Conservation (phyloP, 2,329 filamentous ascomycete species). For the Fusarium sp. region DNA sequence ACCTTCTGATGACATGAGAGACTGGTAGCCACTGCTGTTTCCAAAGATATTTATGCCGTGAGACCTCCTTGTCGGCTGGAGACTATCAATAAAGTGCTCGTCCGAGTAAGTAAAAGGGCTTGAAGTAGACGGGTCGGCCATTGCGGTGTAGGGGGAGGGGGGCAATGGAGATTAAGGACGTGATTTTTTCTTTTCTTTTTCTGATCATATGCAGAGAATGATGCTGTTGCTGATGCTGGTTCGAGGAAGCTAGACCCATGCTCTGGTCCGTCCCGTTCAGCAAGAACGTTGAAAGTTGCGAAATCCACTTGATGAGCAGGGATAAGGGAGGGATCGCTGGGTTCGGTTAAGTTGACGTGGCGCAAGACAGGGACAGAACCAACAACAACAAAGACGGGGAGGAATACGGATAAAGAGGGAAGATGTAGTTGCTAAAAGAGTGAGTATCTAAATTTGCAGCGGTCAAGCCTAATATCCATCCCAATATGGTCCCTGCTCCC, state of each 20-base stretch:
- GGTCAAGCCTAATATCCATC: neutral
- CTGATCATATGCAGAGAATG: neutral
- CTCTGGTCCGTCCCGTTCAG: neutral
- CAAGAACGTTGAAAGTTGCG: neutral
- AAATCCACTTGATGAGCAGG: slow-evolving; percentile 2
- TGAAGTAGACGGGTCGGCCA: slow-evolving; percentile 30
- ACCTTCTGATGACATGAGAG: slow-evolving; percentile 32
- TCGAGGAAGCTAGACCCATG: slow-evolving; percentile 5
- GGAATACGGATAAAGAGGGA: neutral
- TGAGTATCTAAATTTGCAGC: neutral
- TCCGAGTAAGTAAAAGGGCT: slow-evolving; percentile 20
- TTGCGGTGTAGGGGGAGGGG: slow-evolving; percentile 1
- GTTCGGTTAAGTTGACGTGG: neutral
- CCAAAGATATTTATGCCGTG: slow-evolving; percentile 37
- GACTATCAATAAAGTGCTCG: slow-evolving; percentile 2
- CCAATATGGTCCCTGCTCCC: slow-evolving; percentile 1
- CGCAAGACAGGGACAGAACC: neutral
- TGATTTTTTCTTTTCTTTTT: neutral
- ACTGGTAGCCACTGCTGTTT: slow-evolving; percentile 37
- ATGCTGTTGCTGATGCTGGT: neutral
- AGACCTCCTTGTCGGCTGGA: slow-evolving; percentile 18
- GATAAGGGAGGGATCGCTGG: neutral
- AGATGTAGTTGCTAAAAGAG: neutral
- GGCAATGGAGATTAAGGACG: neutral
- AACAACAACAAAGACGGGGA: neutral